Percentiles rank a stretch among this genome's conserved stretches.
These are phyloP conservation scores for Wickerhamomyces chambardii DNA, from an alignment of 805 yeast species.

Conservation along the genomic window DNA sequence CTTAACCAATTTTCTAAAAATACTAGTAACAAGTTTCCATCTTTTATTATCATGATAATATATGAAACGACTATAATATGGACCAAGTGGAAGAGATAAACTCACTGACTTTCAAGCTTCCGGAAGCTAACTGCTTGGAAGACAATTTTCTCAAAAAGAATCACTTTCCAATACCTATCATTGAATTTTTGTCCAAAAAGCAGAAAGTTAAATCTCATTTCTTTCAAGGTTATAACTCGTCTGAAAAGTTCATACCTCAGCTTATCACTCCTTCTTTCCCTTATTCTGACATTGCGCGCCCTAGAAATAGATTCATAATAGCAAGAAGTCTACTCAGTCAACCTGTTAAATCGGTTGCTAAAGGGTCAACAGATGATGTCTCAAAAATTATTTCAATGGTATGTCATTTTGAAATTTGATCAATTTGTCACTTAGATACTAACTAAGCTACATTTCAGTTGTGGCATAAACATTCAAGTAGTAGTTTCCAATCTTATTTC, in stretches of 20 bases:
- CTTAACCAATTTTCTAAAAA: too few species aligned
- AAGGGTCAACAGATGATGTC: slow-evolving; percentile 2
- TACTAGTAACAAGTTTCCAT: too few species aligned
- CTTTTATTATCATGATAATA: too few species aligned
- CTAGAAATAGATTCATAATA: slow-evolving; percentile 13
- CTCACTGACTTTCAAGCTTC: too few species aligned
- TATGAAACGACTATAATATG: too few species aligned
- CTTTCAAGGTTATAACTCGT: too few species aligned
- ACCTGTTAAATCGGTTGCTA: slow-evolving; percentile 1
- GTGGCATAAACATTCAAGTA: slow-evolving; percentile 2
- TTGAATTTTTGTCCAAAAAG: neutral
- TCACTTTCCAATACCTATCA: neutral
- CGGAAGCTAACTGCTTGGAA: too few species aligned
- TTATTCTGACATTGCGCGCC: slow-evolving; percentile 1
- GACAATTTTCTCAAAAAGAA: too few species aligned
- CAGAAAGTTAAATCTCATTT: too few species aligned
- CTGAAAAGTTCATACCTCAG: neutral
- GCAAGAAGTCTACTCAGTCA: slow-evolving; percentile 9
- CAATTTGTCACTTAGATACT: too few species aligned
- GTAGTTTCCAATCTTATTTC: slow-evolving; percentile 3
- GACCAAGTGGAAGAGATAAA: too few species aligned
- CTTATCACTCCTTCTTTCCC: neutral
- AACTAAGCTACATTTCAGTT: neutral
- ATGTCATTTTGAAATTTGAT: slow-evolving; percentile 1
- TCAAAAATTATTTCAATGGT: slow-evolving; percentile 9